phyloP scores from a whole-genome alignment of 2,329 filamentous ascomycete genomes.

The Microthyrium microscopicum region DNA sequence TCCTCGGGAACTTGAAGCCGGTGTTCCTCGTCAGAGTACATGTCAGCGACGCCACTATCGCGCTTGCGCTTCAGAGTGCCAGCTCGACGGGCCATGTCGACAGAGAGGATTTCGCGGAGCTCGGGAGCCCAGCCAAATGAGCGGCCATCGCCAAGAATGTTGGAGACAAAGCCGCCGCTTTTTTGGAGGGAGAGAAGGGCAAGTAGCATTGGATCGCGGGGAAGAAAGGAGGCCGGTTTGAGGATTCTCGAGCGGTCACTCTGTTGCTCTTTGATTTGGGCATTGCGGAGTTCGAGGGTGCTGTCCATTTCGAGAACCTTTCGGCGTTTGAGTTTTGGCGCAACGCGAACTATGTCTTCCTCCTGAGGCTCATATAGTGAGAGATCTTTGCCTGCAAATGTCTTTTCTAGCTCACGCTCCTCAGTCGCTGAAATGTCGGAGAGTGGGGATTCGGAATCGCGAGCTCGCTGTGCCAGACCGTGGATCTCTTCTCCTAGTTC shows the following conservation, averaged over 20 bases:
- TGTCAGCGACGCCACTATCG: conserved; percentile 68
- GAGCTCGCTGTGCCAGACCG: conserved; percentile 15
- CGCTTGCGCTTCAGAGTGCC: conserved; percentile 87
- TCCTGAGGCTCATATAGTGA: conserved; percentile 27
- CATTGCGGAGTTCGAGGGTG: conserved; percentile 59
- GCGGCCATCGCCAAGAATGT: conserved; percentile 66
- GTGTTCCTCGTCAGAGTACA: conserved; percentile 50
- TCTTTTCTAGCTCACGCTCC: conserved; percentile 46
- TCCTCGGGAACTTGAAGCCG: conserved; percentile 28
- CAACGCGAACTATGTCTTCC: conserved; percentile 31
- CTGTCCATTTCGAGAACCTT: conserved; percentile 71
- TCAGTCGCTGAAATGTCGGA: conserved; percentile 35
- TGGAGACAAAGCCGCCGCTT: conserved; percentile 76
- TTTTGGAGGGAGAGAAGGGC: conserved; percentile 85
- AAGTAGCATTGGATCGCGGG: conserved; percentile 71
- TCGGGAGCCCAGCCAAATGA: conserved; percentile 79
- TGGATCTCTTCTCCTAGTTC: conserved; percentile 13
- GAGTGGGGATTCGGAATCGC: conserved; percentile 35
- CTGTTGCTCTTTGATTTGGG: conserved; percentile 73
- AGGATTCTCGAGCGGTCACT: conserved; percentile 74
- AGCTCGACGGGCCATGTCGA: conserved; percentile 60
- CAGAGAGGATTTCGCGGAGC: conserved; percentile 75
- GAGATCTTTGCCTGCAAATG: conserved; percentile 17
- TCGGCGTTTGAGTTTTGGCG: conserved; percentile 60
- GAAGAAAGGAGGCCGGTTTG: conserved; percentile 65